A percentile compares a stretch with the other conserved stretches of the same genome.
Conservation (phyloP, 495 filamentous ascomycete species). For the Oidiodendron maius region DNA sequence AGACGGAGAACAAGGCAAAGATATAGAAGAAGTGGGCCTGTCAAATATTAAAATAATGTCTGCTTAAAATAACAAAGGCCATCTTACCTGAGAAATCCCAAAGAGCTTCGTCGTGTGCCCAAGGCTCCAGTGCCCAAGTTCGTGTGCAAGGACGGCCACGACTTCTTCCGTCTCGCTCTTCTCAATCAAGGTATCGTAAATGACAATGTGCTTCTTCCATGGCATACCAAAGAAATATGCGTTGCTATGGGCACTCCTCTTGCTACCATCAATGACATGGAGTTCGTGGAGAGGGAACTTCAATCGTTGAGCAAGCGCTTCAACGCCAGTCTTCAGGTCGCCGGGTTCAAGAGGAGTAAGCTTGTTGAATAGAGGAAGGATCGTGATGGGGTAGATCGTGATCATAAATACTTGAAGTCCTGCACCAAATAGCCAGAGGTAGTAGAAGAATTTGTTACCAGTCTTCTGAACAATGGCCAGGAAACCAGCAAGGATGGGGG, state of each 20-base stretch:
- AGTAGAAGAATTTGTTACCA: constrained; percentile 91
- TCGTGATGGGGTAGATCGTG: constrained; percentile 91
- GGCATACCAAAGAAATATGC: constrained; percentile 97
- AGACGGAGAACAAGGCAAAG: constrained; percentile 92
- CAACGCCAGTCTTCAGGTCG: constrained; percentile 78
- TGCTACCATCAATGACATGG: constrained; percentile 95
- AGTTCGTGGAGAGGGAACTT: constrained; percentile 88
- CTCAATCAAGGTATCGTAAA: constrained; percentile 95
- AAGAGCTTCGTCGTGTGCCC: constrained; percentile 93
- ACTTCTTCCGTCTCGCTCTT: constrained; percentile 89
- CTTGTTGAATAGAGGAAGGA: constrained; percentile 97
- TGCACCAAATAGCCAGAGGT: constrained; percentile 89
- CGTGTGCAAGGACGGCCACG: constrained; percentile 89
- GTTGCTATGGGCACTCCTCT: constrained; percentile 94
- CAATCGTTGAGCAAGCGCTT: constrained; percentile 74
- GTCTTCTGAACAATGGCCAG: constrained; percentile 88
- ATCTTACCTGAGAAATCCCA: constrained; percentile 73
- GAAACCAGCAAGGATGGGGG: constrained; percentile 85
- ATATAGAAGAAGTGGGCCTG: constrained; percentile 86
- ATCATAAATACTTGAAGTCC: constrained; percentile 87
- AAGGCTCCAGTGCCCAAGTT: constrained; percentile 94
- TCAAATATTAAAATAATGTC: constrained; percentile 23
- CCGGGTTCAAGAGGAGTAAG: constrained; percentile 87
- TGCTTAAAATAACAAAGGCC: neutral
- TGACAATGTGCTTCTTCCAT: constrained; percentile 99